phyloP scores from a whole-genome alignment of 352 stramenopile genomes.

The Labyrinthula sp. region DNA sequence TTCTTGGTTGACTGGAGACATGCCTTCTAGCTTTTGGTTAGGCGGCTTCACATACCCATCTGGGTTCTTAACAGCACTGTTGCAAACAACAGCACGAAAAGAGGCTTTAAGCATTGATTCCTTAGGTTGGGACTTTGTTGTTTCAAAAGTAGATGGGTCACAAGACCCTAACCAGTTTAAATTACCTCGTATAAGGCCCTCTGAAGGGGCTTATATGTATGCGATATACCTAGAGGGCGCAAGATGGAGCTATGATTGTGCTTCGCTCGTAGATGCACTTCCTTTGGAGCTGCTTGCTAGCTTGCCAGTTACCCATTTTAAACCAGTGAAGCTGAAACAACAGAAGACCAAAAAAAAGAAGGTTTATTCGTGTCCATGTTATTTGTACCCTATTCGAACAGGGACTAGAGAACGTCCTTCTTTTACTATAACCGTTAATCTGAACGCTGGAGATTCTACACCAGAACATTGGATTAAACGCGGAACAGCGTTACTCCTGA shows the following conservation, averaged over 20 bases:
- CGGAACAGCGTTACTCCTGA: constrained; percentile 69
- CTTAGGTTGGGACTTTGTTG: constrained; percentile 59
- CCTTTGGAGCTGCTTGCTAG: constrained; percentile 66
- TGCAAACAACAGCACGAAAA: constrained; percentile 74
- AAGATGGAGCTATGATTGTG: constrained; percentile 65
- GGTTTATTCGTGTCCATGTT: constrained; percentile 73
- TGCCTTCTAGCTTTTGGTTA: constrained; percentile 75
- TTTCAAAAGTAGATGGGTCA: constrained; percentile 33
- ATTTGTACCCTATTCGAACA: constrained; percentile 82
- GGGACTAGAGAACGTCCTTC: constrained; percentile 72
- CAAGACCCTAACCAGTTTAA: constrained; percentile 52
- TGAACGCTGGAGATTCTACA: constrained; percentile 51
- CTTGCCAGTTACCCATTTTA: constrained; percentile 81
- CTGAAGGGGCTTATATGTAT: constrained; percentile 67
- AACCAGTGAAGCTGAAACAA: constrained; percentile 68
- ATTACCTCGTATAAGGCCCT: too few species aligned
- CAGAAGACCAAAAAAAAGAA: constrained; percentile 71
- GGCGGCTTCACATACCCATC: constrained; percentile 84
- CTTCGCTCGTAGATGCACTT: constrained; percentile 57
- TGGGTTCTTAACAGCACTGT: constrained; percentile 75
- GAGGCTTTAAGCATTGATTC: constrained; percentile 75
- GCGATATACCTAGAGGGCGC: constrained; percentile 70
- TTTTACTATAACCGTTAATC: constrained; percentile 75
- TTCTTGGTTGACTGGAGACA: constrained; percentile 53
- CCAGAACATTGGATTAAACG: constrained; percentile 74